These are phyloP conservation scores for Verticillium alfalfae DNA, from an alignment of 2,329 filamentous ascomycete genomes.

Conservation along the genomic window DNA sequence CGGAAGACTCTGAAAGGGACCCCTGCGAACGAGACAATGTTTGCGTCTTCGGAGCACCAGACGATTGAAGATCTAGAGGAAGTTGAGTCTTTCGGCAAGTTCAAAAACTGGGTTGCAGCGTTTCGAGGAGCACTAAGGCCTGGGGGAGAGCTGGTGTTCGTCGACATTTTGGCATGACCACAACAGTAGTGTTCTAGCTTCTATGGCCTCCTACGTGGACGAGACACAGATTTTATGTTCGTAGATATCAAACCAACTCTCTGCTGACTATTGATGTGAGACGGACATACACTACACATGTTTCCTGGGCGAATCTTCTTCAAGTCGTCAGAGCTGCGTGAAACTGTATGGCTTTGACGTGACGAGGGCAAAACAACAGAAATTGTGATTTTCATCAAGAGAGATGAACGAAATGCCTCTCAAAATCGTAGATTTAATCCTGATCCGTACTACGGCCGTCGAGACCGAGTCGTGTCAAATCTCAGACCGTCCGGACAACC, in stretches of 20 bases:
- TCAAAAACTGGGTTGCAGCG: conserved; percentile 9
- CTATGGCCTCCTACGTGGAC: too few relatives aligned
- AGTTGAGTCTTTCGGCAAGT: conserved; percentile 1
- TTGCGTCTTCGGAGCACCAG: not conserved
- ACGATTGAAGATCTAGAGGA: conserved; percentile 1
- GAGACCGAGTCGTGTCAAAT: not conserved
- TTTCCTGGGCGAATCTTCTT: too few relatives aligned
- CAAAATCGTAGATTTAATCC: not conserved
- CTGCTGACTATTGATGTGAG: too few relatives aligned
- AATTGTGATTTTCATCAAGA: too few relatives aligned
- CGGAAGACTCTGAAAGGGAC: not conserved
- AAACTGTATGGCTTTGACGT: too few relatives aligned
- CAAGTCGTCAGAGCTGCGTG: too few relatives aligned
- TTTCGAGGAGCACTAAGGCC: conserved; percentile 6
- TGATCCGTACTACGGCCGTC: not conserved
- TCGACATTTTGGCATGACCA: not conserved
- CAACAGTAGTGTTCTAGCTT: too few relatives aligned
- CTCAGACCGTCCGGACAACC: not conserved
- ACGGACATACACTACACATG: too few relatives aligned
- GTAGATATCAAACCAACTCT: too few relatives aligned
- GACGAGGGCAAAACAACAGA: too few relatives aligned
- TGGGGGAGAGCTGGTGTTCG: conserved; percentile 5
- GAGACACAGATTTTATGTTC: too few relatives aligned
- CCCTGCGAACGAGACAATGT: not conserved
- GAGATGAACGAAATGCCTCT: too few relatives aligned